Percentiles rank a stretch among this genome's conserved stretches.
Conservation (phyloP, 768 basidiomycete species). For the Rhodocollybia butyracea region DNA sequence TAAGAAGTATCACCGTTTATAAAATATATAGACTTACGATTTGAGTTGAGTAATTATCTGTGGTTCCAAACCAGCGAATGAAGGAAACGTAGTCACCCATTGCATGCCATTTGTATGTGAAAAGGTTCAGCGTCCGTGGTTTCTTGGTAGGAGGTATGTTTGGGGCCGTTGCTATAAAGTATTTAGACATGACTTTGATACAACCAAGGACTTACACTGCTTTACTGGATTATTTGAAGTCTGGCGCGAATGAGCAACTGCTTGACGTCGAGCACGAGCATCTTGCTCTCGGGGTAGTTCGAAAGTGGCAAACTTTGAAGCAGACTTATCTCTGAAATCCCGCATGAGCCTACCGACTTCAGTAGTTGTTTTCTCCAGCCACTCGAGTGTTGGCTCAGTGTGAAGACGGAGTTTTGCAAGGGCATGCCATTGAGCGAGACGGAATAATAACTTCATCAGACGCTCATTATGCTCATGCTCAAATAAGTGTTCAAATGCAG, state of each 20-base stretch:
- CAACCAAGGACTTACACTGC: no score
- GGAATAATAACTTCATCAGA: slow-evolving; percentile 9
- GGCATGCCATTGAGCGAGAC: slow-evolving; percentile 17
- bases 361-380: slow-evolving; percentile 12
- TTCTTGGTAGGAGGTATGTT: no score
- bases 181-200: no score
- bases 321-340: background rate
- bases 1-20: no score
- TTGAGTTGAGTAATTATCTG: slow-evolving; percentile 35
- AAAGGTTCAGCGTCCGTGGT: slow-evolving; percentile 20
- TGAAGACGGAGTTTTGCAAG: no score
- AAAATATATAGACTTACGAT: slow-evolving; percentile 22
- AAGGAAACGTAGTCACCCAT: slow-evolving; percentile 27
- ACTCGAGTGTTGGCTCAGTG: no score
- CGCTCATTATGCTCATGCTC: background rate
- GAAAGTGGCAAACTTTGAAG: background rate
- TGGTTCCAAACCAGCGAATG: slow-evolving; percentile 27
- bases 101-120: slow-evolving; percentile 31
- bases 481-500: slow-evolving; percentile 30
- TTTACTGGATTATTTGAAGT: no score
- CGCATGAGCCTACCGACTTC: background rate
- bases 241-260: no score
- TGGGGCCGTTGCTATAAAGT: no score
- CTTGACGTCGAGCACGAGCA: slow-evolving; percentile 7
- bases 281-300: slow-evolving; percentile 9